phyloP scores from a whole-genome alignment of 176 grass and related monocot species.

The Chrysopogon serrulatus region DNA sequence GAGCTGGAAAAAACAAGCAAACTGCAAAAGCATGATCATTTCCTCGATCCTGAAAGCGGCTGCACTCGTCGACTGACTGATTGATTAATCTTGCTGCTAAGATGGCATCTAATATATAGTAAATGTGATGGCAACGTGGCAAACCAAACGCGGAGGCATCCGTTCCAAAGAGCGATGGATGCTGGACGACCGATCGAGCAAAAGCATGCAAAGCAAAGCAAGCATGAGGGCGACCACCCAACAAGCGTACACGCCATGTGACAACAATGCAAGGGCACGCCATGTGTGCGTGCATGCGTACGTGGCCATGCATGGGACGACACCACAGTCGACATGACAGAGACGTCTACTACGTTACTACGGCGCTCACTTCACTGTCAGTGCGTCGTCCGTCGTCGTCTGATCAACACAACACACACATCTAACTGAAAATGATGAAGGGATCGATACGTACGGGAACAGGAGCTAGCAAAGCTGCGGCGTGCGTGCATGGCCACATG shows the following conservation, averaged over 20 bases:
- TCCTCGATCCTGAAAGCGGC: not conserved
- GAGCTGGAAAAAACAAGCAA: not conserved
- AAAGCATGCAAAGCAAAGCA: not conserved
- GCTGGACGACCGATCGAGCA: not conserved
- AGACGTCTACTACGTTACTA: too few relatives aligned
- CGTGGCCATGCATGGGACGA: not conserved
- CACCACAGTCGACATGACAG: too few relatives aligned
- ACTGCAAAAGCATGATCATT: not conserved
- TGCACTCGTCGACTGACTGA: too few relatives aligned
- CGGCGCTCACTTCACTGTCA: not conserved
- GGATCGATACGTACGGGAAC: conserved; percentile 14
- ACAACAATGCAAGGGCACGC: too few relatives aligned
- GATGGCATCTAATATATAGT: not conserved
- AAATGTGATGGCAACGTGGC: not conserved
- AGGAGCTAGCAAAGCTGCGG: not conserved
- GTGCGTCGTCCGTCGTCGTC: not conserved
- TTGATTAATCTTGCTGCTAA: not conserved
- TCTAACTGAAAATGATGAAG: too few relatives aligned
- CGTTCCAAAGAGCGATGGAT: too few relatives aligned
- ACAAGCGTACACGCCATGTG: conserved; percentile 23
- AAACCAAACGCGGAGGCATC: not conserved
- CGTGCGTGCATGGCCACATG: not conserved
- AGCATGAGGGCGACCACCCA: not conserved
- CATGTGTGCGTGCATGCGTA: too few relatives aligned
- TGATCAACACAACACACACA: too few relatives aligned